Evolutionary conservation across 139 green algal species (phyloP).

Genomic region (Yamagishiella unicocca): DNA sequence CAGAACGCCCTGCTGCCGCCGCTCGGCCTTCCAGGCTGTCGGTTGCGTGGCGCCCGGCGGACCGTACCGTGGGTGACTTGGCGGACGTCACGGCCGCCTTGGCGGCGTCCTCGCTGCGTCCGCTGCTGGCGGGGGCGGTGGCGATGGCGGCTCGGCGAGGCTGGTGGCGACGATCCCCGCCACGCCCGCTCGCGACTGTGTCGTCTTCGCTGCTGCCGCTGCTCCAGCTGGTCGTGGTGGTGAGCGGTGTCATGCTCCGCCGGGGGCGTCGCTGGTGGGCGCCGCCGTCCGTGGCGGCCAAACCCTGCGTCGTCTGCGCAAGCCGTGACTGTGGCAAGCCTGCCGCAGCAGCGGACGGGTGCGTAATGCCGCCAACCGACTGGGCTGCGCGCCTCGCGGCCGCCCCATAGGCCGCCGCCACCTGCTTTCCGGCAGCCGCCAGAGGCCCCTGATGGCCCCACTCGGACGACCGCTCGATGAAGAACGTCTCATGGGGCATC

Average conservation of each 20-base stretch:
- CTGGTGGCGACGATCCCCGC: neutral
- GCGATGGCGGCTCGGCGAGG: neutral
- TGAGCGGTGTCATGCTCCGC: too few species aligned
- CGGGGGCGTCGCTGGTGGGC: too few species aligned
- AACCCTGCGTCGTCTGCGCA: neutral
- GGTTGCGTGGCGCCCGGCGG: neutral
- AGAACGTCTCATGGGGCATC: conserved; percentile 38
- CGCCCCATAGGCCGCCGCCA: neutral
- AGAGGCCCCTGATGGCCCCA: neutral
- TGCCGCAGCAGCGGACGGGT: neutral
- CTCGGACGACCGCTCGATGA: neutral
- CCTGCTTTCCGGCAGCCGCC: neutral
- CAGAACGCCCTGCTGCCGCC: too few species aligned
- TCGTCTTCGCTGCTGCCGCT: neutral
- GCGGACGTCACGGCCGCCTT: too few species aligned
- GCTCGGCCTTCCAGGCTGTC: neutral
- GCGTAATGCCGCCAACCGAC: neutral
- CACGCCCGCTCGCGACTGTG: neutral
- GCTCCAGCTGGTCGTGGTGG: neutral
- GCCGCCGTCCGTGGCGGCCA: neutral
- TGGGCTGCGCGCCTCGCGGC: neutral
- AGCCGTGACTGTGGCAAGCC: neutral
- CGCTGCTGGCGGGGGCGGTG: neutral
- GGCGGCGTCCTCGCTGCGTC: neutral
- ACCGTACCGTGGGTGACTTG: neutral